Percentiles rank a stretch among this genome's conserved stretches.
These are phyloP conservation scores for Coniochaeta ligniaria DNA, from an alignment of 2,329 filamentous ascomycete species.

Conservation along the genomic window DNA sequence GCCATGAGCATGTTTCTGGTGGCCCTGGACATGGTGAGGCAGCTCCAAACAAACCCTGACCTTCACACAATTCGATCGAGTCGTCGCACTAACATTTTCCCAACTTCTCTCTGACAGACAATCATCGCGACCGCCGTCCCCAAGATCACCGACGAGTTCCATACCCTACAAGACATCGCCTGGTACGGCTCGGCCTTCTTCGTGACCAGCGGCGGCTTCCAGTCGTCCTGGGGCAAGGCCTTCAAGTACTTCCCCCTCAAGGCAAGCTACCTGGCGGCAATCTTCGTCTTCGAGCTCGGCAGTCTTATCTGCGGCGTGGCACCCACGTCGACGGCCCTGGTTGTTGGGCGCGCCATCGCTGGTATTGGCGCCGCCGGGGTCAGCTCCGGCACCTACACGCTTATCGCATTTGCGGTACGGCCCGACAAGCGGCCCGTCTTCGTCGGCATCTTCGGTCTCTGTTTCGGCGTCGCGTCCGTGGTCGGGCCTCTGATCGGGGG, in stretches of 20 bases:
- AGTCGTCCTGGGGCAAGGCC: constrained; percentile 21
- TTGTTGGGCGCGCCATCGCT: constrained; percentile 26
- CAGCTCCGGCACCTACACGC: constrained; percentile 19
- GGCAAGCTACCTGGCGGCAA: constrained; percentile 20
- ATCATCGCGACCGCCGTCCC: constrained; percentile 27
- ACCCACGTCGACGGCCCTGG: constrained; percentile 21
- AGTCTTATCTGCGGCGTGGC: constrained; percentile 27
- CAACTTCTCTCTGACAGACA: constrained; percentile 23
- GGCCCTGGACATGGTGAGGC: constrained; percentile 5
- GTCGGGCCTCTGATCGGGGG: constrained; percentile 4
- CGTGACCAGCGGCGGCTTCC: constrained; percentile 22
- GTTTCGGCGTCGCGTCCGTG: constrained; percentile 1
- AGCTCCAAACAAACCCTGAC: too few relatives aligned
- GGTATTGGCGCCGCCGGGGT: constrained; percentile 24
- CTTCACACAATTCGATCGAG: too few relatives aligned
- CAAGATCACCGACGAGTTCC: constrained; percentile 21
- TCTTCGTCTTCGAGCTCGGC: constrained; percentile 28
- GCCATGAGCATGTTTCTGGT: constrained; percentile 2
- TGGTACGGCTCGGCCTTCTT: constrained; percentile 32
- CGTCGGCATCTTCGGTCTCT: constrained; percentile 3
- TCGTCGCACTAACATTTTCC: too few relatives aligned
- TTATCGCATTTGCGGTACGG: neutral
- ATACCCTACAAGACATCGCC: constrained; percentile 28
- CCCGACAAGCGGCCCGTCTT: constrained; percentile 2
- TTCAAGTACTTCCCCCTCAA: constrained; percentile 25